Evolutionary conservation across 73 alveolate species (phyloP), one percentile per base, ranked within the genome.

Genomic region (Paramecium caudatum): DNA sequence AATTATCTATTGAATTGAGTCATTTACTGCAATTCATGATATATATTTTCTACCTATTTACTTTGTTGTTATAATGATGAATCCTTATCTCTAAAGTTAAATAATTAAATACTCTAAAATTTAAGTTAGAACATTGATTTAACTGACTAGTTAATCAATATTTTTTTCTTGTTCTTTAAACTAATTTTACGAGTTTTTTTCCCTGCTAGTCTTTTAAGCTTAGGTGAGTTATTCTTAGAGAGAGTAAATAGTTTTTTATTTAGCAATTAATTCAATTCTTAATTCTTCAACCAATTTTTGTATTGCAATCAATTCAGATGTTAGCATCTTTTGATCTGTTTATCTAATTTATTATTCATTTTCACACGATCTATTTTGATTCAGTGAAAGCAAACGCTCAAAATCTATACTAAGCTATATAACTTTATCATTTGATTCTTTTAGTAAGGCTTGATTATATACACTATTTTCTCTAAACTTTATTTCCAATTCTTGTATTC

Each of bases 61-160:
- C 61, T 68, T 33, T 34, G 8, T 23, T 34, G 34, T 33, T 32
- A 15, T 37, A 74, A 41, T 2, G 43, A 74, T 12, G 19, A 15
- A 3, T 74, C 88, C 32, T 74, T 74, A 15, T 74, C 88, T 74
- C 88, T 74, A 74, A 27, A 74, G 34, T 25, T 74, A 17, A 74
- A 27, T 2, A 74, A 21, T 19, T n/a, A 21, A 4, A 4, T 74
- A 74, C 88, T 74, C 88, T 15, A 74, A 37, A 41, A 74, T 74
- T 30, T 74, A 23, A 16, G 43, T 74, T 5, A 74, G 46, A 19
- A 37, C 47, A 36, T 74, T 43, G 3, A 74, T 41, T 45, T 74
- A 23, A 27, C 46, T 74, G 36, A 74, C 88, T 17, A 74, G 32
- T 43, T 74, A 12, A 74, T 74, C 88, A 1, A 74, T 15, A 34